These are phyloP conservation scores for Alnus rubra DNA, from an alignment of 306 rosid species.

Conservation along the genomic window DNA sequence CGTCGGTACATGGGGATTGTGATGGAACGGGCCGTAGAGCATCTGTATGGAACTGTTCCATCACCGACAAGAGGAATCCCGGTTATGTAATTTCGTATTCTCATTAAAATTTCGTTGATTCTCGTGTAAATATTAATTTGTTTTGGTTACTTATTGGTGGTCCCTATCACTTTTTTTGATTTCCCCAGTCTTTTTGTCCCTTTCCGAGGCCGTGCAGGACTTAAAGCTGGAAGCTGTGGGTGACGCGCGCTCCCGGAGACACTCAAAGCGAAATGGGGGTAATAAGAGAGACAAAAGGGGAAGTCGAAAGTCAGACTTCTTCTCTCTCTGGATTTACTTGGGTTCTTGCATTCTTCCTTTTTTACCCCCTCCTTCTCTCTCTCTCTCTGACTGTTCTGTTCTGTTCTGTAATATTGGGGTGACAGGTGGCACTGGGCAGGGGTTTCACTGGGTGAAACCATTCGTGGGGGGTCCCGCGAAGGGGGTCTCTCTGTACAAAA, in stretches of 20 bases:
- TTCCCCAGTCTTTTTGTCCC: conserved; percentile 35
- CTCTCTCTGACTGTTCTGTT: not conserved
- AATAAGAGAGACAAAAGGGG: conserved; percentile 48
- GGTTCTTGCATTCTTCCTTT: no score
- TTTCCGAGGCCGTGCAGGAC: conserved; percentile 36
- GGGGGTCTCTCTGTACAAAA: no score
- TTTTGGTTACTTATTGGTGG: no score
- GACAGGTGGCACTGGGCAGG: no score
- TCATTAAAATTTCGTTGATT: not conserved
- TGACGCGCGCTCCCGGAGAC: conserved; percentile 2
- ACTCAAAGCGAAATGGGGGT: not conserved
- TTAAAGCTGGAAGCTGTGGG: conserved; percentile 26
- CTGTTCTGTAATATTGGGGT: no score
- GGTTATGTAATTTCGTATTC: not conserved
- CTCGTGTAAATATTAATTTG: not conserved
- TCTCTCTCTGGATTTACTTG: not conserved
- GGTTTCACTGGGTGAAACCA: not conserved
- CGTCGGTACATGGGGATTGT: conserved; percentile 28
- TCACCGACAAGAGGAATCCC: conserved; percentile 27
- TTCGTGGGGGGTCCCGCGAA: no score
- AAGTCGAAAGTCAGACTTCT: conserved; percentile 31
- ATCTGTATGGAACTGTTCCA: conserved; percentile 16
- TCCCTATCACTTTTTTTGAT: conserved; percentile 20
- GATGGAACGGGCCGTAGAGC: conserved; percentile 16
- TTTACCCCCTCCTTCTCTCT: no score